Evolutionary conservation across 2,329 filamentous ascomycete genomes (phyloP).

Genomic region (Fusarium sublunatum): DNA sequence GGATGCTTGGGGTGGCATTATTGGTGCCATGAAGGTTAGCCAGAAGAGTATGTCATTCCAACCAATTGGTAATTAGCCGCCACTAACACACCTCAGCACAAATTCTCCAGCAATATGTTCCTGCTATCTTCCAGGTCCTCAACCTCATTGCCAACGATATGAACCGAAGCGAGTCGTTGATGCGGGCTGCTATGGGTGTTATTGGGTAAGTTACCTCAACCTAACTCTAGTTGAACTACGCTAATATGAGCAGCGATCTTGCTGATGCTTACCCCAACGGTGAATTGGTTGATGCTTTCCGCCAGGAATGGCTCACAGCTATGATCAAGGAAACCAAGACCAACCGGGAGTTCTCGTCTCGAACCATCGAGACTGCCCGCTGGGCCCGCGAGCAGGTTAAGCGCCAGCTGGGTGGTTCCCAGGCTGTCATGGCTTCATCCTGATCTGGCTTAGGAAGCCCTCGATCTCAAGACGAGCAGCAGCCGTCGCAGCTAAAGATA

Average conservation of each 20-base stretch:
- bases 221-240: background rate
- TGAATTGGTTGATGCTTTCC: constrained; percentile 85
- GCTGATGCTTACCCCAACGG: constrained; percentile 94
- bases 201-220: constrained; percentile 76
- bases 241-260: constrained; percentile 74
- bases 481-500: constrained; percentile 25
- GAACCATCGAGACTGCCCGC: constrained; percentile 92
- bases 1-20: constrained; percentile 98
- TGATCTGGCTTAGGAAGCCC: constrained; percentile 42
- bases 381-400: constrained; percentile 99
- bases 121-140: constrained; percentile 88
- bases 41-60: constrained; percentile 72
- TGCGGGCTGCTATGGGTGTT: constrained; percentile 96
- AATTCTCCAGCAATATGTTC: constrained; percentile 79
- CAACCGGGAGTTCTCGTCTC: constrained; percentile 85
- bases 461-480: constrained; percentile 5
- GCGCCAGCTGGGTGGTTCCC: constrained; percentile 75
- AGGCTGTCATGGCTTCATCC: constrained; percentile 63
- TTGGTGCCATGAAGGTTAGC: constrained; percentile 90
- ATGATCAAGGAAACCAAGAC: constrained; percentile 93
- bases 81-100: constrained; percentile 63
- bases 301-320: constrained; percentile 86
- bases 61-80: constrained; percentile 11
- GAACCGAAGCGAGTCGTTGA: constrained; percentile 90
- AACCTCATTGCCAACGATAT: constrained; percentile 82